Conservation (phyloP, 768 basidiomycete species). For the Hirschioporus abietinus region DNA sequence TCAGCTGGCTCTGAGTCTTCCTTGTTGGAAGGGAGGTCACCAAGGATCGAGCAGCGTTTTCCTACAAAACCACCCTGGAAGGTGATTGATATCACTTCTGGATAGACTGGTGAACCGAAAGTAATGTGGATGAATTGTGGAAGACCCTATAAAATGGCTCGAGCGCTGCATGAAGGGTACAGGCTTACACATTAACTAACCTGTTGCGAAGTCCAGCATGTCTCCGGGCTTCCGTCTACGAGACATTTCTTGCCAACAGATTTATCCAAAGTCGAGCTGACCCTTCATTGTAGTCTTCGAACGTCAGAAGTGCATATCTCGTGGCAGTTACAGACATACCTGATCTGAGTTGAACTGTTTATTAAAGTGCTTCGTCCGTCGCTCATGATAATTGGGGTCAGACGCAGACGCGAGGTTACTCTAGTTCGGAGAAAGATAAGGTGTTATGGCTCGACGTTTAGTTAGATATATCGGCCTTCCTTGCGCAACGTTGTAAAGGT, state of each 20-base stretch:
- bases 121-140: slow-evolving; percentile 70
- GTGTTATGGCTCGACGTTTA: too few relatives aligned
- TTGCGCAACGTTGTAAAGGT: too few relatives aligned
- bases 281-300: slow-evolving; percentile 35
- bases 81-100: slow-evolving; percentile 52
- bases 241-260: slow-evolving; percentile 65
- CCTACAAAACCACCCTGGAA: slow-evolving; percentile 89
- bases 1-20: slow-evolving; percentile 21
- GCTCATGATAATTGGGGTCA: neutral
- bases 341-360: neutral
- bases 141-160: slow-evolving; percentile 44
- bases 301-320: neutral
- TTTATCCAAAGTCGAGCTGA: slow-evolving; percentile 77
- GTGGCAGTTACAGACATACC: neutral
- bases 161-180: neutral
- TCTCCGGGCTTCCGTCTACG: slow-evolving; percentile 66
- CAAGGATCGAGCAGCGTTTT: slow-evolving; percentile 46
- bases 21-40: slow-evolving; percentile 28
- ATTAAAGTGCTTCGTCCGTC: neutral
- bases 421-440: neutral
- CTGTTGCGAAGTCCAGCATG: slow-evolving; percentile 83
- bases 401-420: neutral
- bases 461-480: too few relatives aligned
- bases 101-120: slow-evolving; percentile 51
- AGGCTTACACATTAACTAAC: slow-evolving; percentile 26